Percentiles rank a stretch among this genome's conserved stretches.
Conservation (phyloP, 306 rosid species). For the Erythrophleum fordii region DNA sequence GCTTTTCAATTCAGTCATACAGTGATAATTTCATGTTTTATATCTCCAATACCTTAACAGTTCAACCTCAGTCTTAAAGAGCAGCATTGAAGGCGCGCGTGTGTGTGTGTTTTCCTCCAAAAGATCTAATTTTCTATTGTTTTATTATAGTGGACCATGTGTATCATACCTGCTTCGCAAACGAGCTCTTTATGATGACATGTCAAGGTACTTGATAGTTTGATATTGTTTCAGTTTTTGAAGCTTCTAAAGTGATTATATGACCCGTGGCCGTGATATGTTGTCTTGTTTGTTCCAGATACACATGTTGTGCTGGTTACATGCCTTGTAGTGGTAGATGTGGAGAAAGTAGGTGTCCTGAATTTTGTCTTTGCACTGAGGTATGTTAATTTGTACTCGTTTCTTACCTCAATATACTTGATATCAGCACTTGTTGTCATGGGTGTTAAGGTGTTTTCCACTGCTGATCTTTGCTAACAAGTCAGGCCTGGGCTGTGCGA, state of each 20-base stretch:
- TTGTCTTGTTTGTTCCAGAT: constrained; percentile 54
- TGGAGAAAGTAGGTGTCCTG: constrained; percentile 90
- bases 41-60: not conserved
- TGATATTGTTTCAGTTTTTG: constrained; percentile 7
- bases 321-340: constrained; percentile 95
- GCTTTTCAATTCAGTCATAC: constrained; percentile 5
- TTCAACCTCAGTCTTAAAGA: constrained; percentile 5
- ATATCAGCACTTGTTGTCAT: not conserved
- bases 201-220: constrained; percentile 69
- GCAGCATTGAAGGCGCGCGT: not conserved
- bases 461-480: not conserved
- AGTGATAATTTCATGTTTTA: not conserved
- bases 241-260: not conserved
- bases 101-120: not conserved
- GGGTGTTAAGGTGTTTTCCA: not conserved
- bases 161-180: constrained; percentile 83
- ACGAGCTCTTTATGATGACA: constrained; percentile 82
- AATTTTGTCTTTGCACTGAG: constrained; percentile 82
- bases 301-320: constrained; percentile 87
- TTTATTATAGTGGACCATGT: constrained; percentile 69
- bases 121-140: constrained; percentile 22
- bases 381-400: constrained; percentile 38
- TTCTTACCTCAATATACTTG: not conserved
- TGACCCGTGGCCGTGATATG: not conserved
- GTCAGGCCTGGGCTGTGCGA: constrained; percentile 4